A percentile compares a stretch with the other conserved stretches of the same genome.
Conservation (phyloP, 495 filamentous ascomycete species). For the Letharia lupina region DNA sequence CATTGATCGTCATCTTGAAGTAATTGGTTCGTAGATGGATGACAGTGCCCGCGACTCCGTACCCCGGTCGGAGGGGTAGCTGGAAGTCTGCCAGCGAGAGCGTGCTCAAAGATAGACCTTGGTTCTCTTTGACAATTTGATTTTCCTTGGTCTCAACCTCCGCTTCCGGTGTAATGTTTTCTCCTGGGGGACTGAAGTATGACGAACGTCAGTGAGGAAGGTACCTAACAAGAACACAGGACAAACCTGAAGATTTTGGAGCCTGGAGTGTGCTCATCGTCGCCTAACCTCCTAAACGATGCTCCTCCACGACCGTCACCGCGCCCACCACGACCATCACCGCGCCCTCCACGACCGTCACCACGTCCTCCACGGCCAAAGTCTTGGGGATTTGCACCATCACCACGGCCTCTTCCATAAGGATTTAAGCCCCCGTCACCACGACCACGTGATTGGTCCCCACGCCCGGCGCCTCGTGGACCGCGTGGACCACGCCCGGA, state of each 20-base stretch:
- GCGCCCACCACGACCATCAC: not conserved
- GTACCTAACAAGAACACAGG: not conserved
- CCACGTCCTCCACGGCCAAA: not conserved
- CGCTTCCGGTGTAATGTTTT: not conserved
- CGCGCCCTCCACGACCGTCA: no score
- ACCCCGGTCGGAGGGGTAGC: conserved; percentile 44
- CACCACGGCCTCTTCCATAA: conserved; percentile 5
- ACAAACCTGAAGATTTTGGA: conserved; percentile 4
- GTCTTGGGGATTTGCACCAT: not conserved
- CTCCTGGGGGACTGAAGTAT: conserved; percentile 4
- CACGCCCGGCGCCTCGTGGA: conserved; percentile 6
- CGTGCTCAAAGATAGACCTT: conserved; percentile 2
- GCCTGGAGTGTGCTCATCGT: conserved; percentile 12
- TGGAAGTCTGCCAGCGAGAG: conserved; percentile 7
- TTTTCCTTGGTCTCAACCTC: conserved; percentile 7
- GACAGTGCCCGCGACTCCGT: conserved; percentile 31
- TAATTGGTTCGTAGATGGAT: conserved; percentile 13
- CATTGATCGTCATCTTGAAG: conserved; percentile 11
- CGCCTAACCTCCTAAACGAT: not conserved
- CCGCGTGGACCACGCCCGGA: not conserved
- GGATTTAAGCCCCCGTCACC: not conserved
- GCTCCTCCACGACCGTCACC: conserved; percentile 2
- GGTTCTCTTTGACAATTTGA: not conserved
- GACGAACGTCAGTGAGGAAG: not conserved
- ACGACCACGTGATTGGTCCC: not conserved